Conservation (phyloP, 129 eudicot species). For the Smallanthus sonchifolius region DNA sequence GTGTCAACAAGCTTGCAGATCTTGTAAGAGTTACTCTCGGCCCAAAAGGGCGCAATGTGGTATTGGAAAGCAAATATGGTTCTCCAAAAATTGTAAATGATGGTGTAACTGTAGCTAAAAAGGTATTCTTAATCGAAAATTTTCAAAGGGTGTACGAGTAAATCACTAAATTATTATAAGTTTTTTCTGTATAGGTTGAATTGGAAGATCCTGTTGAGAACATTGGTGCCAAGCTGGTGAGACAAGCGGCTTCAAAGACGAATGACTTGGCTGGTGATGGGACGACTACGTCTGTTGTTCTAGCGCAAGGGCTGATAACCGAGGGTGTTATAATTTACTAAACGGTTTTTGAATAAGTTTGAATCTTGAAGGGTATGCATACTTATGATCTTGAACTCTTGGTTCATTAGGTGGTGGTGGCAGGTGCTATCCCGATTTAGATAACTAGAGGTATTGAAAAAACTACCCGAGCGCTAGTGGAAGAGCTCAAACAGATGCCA, state of each 20-base stretch:
- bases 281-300: slow-evolving; percentile 70
- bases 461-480: slow-evolving; percentile 48
- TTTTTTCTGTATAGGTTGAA: slow-evolving; percentile 34
- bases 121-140: not conserved
- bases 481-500: slow-evolving; percentile 52
- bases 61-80: slow-evolving; percentile 53
- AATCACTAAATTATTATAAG: not conserved
- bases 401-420: slow-evolving; percentile 48
- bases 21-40: slow-evolving; percentile 46
- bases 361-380: not conserved
- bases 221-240: slow-evolving; percentile 63
- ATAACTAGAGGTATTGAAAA: slow-evolving; percentile 57
- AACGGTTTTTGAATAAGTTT: not conserved
- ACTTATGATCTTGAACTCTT: slow-evolving; percentile 4
- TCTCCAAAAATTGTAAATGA: slow-evolving; percentile 53
- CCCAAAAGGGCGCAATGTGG: slow-evolving; percentile 69
- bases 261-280: slow-evolving; percentile 86
- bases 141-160: not conserved
- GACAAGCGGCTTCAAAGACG: slow-evolving; percentile 72
- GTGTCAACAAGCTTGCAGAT: slow-evolving; percentile 46
- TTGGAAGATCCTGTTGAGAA: slow-evolving; percentile 72
- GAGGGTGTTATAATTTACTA: slow-evolving; percentile 51
- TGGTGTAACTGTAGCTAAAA: slow-evolving; percentile 49
- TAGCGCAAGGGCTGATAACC: slow-evolving; percentile 66
- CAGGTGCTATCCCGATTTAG: slow-evolving; percentile 66